Conservation (phyloP, 176 grass and related monocot species). For the Canna indica region DNA sequence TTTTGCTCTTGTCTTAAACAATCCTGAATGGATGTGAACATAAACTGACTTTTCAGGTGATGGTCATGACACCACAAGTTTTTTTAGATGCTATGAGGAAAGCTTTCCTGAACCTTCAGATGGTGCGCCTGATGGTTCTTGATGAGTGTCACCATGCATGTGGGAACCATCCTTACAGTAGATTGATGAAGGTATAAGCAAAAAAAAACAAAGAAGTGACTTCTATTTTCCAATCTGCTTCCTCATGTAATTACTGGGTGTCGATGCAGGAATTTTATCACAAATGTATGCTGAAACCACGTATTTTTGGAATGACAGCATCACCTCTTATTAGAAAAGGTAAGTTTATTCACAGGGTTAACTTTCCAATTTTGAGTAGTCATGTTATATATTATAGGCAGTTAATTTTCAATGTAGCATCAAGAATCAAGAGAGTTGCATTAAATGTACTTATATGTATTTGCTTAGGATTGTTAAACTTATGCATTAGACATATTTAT, state of each 20-base stretch:
- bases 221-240: neutral
- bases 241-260: neutral
- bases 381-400: neutral
- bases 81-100: constrained; percentile 68
- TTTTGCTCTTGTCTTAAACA: constrained; percentile 3
- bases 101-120: constrained; percentile 62
- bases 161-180: constrained; percentile 71
- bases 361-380: neutral
- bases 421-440: neutral
- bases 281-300: constrained; percentile 42
- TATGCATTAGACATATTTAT: no score
- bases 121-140: constrained; percentile 58
- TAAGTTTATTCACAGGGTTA: constrained; percentile 16
- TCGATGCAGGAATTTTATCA: constrained; percentile 78
- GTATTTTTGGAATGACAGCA: constrained; percentile 75
- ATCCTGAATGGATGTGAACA: neutral
- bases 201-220: neutral
- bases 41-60: constrained; percentile 45
- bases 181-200: constrained; percentile 79
- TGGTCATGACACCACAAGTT: constrained; percentile 89
- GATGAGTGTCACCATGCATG: constrained; percentile 88
- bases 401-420: neutral
- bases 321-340: constrained; percentile 84
- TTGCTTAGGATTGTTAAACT: no score
- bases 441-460: no score